Evolutionary conservation across 306 rosid genomes (phyloP).

Genomic region (Dicorynia guianensis): DNA sequence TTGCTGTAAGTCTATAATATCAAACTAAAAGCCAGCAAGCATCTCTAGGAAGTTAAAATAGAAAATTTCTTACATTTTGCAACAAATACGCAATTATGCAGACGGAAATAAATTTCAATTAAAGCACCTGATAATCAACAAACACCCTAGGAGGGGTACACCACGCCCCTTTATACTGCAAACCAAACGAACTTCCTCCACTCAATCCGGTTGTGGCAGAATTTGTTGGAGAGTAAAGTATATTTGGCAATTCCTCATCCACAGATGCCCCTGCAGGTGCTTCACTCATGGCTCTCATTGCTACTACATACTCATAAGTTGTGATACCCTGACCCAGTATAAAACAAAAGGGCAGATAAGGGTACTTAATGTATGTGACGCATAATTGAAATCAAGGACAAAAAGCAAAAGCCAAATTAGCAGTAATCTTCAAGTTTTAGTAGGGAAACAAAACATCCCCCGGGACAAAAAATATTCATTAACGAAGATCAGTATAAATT

Average conservation of each 20-base stretch:
- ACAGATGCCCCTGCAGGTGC: slow-evolving; percentile 70
- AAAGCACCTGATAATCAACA: slow-evolving; percentile 90
- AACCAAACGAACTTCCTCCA: slow-evolving; percentile 94
- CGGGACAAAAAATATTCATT: slow-evolving; percentile 4
- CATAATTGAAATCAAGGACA: slow-evolving; percentile 31
- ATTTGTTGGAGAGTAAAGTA: slow-evolving; percentile 82
- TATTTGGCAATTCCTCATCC: slow-evolving; percentile 76
- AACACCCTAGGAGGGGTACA: slow-evolving; percentile 98
- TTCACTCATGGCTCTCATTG: slow-evolving; percentile 96
- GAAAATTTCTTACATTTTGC: slow-evolving; percentile 21
- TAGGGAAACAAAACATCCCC: slow-evolving; percentile 17
- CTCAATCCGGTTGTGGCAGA: slow-evolving; percentile 98
- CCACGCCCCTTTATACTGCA: slow-evolving; percentile 95
- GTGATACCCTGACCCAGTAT: slow-evolving; percentile 84
- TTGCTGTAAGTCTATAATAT: slow-evolving; percentile 8
- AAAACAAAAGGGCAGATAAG: slow-evolving; percentile 31
- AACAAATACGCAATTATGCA: slow-evolving; percentile 11
- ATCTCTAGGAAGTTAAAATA: slow-evolving; percentile 21
- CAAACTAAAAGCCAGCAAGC: slow-evolving; percentile 34
- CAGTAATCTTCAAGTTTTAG: slow-evolving; percentile 22
- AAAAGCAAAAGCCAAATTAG: slow-evolving; percentile 16
- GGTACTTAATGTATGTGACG: slow-evolving; percentile 14
- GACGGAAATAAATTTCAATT: slow-evolving; percentile 21
- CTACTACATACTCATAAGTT: slow-evolving; percentile 93
- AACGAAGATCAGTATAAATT: not conserved